Evolutionary conservation across 495 filamentous ascomycete species (phyloP).

Genomic region (Penicillium desertorum): DNA sequence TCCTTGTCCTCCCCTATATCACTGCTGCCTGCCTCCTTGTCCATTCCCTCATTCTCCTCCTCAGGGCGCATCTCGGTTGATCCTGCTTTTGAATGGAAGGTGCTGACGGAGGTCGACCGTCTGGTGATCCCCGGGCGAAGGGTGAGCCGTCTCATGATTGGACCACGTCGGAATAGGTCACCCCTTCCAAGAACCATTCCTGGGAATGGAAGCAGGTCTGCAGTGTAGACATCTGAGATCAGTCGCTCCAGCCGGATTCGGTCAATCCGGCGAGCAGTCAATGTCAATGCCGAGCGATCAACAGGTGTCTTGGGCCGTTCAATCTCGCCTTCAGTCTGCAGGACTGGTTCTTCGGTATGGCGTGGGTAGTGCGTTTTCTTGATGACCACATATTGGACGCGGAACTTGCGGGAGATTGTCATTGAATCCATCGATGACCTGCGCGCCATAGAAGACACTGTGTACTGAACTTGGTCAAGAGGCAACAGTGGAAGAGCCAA

Average conservation of each 20-base stretch:
- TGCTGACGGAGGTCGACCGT: conserved; percentile 36
- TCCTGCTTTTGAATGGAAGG: conserved; percentile 13
- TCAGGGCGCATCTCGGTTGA: conserved; percentile 16
- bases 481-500: conserved; percentile 67
- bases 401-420: conserved; percentile 58
- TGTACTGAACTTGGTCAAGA: conserved; percentile 71
- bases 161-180: conserved; percentile 63
- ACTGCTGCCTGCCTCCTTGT: conserved; percentile 13
- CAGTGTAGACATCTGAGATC: conserved; percentile 80
- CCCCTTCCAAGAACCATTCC: conserved; percentile 69
- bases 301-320: conserved; percentile 32
- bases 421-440: conserved; percentile 79
- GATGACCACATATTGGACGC: conserved; percentile 74
- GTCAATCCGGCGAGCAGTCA: conserved; percentile 68
- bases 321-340: conserved; percentile 28
- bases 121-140: conserved; percentile 32
- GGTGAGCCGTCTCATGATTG: conserved; percentile 81
- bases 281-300: conserved; percentile 22
- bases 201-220: conserved; percentile 80
- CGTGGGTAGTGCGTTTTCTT: conserved; percentile 79
- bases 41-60: conserved; percentile 20
- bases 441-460: conserved; percentile 67
- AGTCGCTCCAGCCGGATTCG: conserved; percentile 73
- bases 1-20: conserved; percentile 20
- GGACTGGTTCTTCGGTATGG: conserved; percentile 40